A percentile compares a stretch with the other conserved stretches of the same genome.
These are phyloP conservation scores for Salix caprea DNA, from an alignment of 345 rosid genomes.

Conservation along the genomic window DNA sequence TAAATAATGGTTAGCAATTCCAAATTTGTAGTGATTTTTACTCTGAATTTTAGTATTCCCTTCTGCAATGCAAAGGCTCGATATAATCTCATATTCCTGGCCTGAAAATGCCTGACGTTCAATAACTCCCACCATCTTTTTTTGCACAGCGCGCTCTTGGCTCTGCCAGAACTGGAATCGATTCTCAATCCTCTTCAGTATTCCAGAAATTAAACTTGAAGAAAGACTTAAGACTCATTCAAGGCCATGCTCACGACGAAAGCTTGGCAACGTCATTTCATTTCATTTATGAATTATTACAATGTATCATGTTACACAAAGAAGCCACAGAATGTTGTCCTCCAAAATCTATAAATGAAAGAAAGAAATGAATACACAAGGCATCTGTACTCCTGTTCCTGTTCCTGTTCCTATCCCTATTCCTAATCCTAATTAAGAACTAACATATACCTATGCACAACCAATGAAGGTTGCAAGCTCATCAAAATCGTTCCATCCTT, in stretches of 20 bases:
- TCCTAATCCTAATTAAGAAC: background rate
- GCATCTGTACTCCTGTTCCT: too few species aligned
- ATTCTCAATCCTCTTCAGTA: background rate
- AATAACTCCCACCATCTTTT: too few species aligned
- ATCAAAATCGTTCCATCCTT: background rate
- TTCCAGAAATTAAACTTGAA: background rate
- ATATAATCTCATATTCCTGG: background rate
- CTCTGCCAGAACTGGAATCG: background rate
- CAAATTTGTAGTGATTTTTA: too few species aligned
- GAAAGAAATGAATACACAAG: background rate
- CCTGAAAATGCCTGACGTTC: background rate
- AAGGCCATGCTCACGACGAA: background rate
- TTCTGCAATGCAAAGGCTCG: too few species aligned
- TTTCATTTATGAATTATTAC: constrained; percentile 3
- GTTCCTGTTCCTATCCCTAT: too few species aligned
- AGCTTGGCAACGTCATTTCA: constrained; percentile 5
- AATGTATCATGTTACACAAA: constrained; percentile 2
- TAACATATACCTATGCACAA: background rate
- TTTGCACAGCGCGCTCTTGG: background rate
- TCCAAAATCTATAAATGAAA: background rate
- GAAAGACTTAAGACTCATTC: background rate
- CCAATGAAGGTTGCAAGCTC: background rate
- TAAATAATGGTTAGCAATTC: too few species aligned
- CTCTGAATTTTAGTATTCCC: too few species aligned
- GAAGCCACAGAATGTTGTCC: background rate